phyloP scores from a whole-genome alignment of 352 stramenopile species.

The Pythium brachiatum region DNA sequence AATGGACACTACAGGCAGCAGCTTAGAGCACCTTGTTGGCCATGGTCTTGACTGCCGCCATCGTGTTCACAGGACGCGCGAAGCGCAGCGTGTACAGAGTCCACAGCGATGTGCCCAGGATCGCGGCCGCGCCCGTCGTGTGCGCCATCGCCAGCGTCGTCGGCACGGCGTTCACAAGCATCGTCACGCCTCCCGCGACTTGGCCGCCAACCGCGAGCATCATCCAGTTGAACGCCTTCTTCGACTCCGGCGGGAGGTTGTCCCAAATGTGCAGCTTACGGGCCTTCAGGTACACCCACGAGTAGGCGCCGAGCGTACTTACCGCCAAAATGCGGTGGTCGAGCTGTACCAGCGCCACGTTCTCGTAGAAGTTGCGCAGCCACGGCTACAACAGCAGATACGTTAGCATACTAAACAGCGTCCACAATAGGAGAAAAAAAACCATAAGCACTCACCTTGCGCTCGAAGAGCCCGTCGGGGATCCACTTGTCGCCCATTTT shows the following conservation, averaged over 20 bases:
- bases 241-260: slow-evolving; percentile 58
- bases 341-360: slow-evolving; percentile 95
- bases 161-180: slow-evolving; percentile 95
- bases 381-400: slow-evolving; percentile 37
- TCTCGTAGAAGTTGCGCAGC: slow-evolving; percentile 95
- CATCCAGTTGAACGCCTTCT: slow-evolving; percentile 51
- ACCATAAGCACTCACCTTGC: slow-evolving; percentile 30
- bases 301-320: slow-evolving; percentile 66
- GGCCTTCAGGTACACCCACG: slow-evolving; percentile 47
- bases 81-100: slow-evolving; percentile 62
- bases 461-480: slow-evolving; percentile 65
- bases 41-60: slow-evolving; percentile 25
- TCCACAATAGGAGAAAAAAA: not conserved
- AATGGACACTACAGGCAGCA: too few relatives aligned
- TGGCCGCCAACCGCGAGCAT: slow-evolving; percentile 62
- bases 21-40: slow-evolving; percentile 24
- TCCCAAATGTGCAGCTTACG: slow-evolving; percentile 64
- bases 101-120: slow-evolving; percentile 69
- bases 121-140: slow-evolving; percentile 62
- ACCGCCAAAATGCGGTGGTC: slow-evolving; percentile 94
- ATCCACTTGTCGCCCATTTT: slow-evolving; percentile 92
- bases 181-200: slow-evolving; percentile 91
- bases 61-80: slow-evolving; percentile 37
- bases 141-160: slow-evolving; percentile 92
- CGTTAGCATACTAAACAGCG: not conserved